Evolutionary conservation across 1,284 basidiomycete species (phyloP).

Genomic region (Ceraceosorus guamensis): DNA sequence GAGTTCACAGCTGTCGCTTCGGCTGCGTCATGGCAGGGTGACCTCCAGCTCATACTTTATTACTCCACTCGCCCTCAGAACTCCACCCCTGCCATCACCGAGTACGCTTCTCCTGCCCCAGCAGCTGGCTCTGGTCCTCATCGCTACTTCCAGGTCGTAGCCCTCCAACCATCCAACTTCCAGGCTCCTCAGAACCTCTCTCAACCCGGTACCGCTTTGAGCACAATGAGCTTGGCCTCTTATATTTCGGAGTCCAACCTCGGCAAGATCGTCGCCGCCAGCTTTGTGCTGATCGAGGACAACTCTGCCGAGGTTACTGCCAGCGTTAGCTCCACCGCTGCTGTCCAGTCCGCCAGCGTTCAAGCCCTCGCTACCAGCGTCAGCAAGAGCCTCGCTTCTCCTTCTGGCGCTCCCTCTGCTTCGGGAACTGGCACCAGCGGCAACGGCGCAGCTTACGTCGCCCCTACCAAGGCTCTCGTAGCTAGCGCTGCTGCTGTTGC

Average conservation of each 20-base stretch:
- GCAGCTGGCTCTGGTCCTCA: conserved; percentile 6
- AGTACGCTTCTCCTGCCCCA: conserved; percentile 3
- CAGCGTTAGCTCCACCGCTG: neutral
- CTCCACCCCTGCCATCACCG: conserved; percentile 4
- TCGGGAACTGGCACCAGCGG: neutral
- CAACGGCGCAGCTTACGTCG: neutral
- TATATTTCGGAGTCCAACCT: neutral
- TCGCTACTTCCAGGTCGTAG: conserved; percentile 7
- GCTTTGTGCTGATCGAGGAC: neutral
- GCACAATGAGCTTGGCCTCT: neutral
- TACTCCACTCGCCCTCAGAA: neutral
- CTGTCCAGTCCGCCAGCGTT: neutral
- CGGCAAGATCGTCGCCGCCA: neutral
- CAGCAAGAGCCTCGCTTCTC: neutral
- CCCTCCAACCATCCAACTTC: conserved; percentile 2
- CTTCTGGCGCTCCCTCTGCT: neutral
- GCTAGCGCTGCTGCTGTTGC: too few species aligned
- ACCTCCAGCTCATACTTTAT: too few species aligned
- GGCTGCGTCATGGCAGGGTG: too few species aligned
- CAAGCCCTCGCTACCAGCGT: neutral
- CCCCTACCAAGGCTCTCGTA: too few species aligned
- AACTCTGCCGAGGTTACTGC: neutral
- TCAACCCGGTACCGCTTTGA: neutral
- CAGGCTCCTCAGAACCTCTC: neutral
- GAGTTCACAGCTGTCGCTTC: too few species aligned